These are phyloP conservation scores for Dipodascus albidus DNA, from an alignment of 805 yeast genomes.

Conservation along the genomic window DNA sequence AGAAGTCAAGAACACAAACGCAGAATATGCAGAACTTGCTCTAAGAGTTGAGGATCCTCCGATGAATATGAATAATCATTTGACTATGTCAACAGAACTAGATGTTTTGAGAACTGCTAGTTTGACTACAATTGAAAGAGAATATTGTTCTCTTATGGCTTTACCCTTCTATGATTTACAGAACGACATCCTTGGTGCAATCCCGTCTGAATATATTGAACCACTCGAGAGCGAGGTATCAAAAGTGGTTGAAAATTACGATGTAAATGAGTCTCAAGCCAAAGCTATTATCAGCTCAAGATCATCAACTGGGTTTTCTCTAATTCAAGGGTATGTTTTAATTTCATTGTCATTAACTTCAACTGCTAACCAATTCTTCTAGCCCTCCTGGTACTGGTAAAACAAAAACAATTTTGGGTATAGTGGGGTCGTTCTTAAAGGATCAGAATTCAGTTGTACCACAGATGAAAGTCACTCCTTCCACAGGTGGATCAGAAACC, in stretches of 20 bases:
- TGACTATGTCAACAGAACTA: not conserved
- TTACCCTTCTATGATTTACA: slow-evolving; percentile 69
- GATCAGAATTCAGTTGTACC: slow-evolving; percentile 12
- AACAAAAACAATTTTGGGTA: slow-evolving; percentile 90
- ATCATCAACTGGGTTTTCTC: slow-evolving; percentile 60
- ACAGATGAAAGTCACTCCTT: not conserved
- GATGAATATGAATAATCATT: not conserved
- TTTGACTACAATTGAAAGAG: slow-evolving; percentile 89
- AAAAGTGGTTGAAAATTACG: slow-evolving; percentile 36
- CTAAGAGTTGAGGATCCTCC: slow-evolving; percentile 44
- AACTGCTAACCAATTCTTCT: not conserved
- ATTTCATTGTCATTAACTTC: not conserved
- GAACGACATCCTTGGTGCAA: slow-evolving; percentile 54
- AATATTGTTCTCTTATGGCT: slow-evolving; percentile 73
- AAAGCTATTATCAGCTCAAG: slow-evolving; percentile 71
- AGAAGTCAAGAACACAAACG: slow-evolving; percentile 53
- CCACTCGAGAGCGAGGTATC: slow-evolving; percentile 29
- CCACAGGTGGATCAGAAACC: not conserved
- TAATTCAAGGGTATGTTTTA: slow-evolving; percentile 62
- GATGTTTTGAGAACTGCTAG: slow-evolving; percentile 16
- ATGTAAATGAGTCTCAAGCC: slow-evolving; percentile 84
- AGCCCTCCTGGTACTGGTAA: slow-evolving; percentile 98
- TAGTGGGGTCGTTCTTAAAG: slow-evolving; percentile 57
- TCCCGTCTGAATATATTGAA: slow-evolving; percentile 35
- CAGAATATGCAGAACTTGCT: slow-evolving; percentile 65